These are phyloP conservation scores for Umbelopsis sp. DNA, from an alignment of 371 early-diverging fungal species.

Conservation along the genomic window DNA sequence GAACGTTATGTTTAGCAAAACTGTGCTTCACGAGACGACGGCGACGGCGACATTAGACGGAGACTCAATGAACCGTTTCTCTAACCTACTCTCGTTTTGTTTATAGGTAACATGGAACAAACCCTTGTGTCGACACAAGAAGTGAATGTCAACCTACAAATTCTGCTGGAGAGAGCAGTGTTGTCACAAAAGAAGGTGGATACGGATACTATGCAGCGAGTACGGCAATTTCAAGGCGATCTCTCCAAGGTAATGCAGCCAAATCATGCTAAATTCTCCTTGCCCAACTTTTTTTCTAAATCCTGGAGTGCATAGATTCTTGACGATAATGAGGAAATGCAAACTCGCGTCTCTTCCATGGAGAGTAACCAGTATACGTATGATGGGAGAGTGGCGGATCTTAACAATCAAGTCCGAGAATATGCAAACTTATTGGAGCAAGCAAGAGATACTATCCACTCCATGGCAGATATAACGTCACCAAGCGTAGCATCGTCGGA, in stretches of 20 bases:
- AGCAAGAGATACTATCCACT: constrained; percentile 60
- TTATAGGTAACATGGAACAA: constrained; percentile 57
- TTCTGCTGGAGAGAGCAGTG: constrained; percentile 56
- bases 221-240: constrained; percentile 59
- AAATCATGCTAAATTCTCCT: background rate
- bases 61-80: background rate
- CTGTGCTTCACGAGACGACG: background rate
- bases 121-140: constrained; percentile 59
- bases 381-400: constrained; percentile 53
- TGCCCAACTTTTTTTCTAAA: background rate
- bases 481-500: constrained; percentile 19
- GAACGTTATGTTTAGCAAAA: constrained; percentile 7
- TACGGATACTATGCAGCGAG: constrained; percentile 56
- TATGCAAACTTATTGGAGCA: constrained; percentile 60
- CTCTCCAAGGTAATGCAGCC: constrained; percentile 48
- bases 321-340: constrained; percentile 54
- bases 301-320: constrained; percentile 38
- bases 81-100: no score
- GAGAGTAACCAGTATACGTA: constrained; percentile 54
- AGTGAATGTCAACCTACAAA: constrained; percentile 61
- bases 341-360: constrained; percentile 47
- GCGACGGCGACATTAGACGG: background rate
- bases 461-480: constrained; percentile 8
- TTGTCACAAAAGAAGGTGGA: constrained; percentile 59
- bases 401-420: constrained; percentile 55